These are phyloP conservation scores for Pinus albicaulis DNA, from an alignment of 75 land plant genomes.

Conservation along the genomic window DNA sequence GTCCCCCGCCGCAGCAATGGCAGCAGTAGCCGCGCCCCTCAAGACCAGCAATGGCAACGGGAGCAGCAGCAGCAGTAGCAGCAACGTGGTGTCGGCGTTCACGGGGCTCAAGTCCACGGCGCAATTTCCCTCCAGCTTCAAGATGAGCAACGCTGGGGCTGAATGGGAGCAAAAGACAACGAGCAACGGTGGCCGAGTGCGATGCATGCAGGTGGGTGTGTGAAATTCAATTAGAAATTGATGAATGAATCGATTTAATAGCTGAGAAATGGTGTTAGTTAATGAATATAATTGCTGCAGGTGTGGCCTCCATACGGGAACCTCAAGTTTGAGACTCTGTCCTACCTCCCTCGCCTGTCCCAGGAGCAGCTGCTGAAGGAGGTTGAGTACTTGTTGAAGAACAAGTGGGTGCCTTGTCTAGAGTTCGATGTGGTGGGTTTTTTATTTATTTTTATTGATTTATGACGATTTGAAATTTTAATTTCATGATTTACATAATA, in stretches of 20 bases:
- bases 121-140: slow-evolving; percentile 19
- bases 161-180: slow-evolving; percentile 13
- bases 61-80: background rate
- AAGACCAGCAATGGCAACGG: background rate
- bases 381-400: slow-evolving; percentile 51
- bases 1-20: slow-evolving; percentile 13
- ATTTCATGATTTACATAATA: too few relatives aligned
- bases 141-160: slow-evolving; percentile 12
- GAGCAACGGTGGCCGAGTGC: slow-evolving; percentile 58
- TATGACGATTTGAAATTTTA: too few relatives aligned
- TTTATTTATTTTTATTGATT: background rate
- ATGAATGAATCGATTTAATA: background rate
- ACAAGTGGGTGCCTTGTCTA: slow-evolving; percentile 64
- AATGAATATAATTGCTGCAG: slow-evolving; percentile 3
- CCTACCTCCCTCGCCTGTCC: slow-evolving; percentile 55
- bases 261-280: background rate
- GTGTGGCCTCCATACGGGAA: slow-evolving; percentile 46
- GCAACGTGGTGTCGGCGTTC: slow-evolving; percentile 28
- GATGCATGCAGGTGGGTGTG: slow-evolving; percentile 51
- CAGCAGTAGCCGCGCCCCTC: slow-evolving; percentile 9
- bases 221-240: background rate
- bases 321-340: slow-evolving; percentile 71
- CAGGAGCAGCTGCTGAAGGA: slow-evolving; percentile 46
- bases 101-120: slow-evolving; percentile 35
- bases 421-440: slow-evolving; percentile 53